These are phyloP conservation scores for Hypsizygus marmoreus DNA, from an alignment of 768 basidiomycete genomes.

Conservation along the genomic window DNA sequence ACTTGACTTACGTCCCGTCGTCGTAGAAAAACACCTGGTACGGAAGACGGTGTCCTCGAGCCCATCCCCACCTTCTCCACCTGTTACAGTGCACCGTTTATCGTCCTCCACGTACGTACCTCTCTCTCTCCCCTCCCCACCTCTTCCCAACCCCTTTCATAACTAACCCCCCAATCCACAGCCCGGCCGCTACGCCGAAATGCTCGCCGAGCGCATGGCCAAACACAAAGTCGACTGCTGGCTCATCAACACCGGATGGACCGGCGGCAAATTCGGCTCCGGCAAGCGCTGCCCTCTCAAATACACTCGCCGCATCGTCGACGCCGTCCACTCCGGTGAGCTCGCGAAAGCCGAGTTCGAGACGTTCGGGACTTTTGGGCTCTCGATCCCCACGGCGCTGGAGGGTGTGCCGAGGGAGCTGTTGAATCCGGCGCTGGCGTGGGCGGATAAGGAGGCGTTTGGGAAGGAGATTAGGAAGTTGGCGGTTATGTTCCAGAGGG, in stretches of 20 bases:
- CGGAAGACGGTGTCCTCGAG: constrained; percentile 96
- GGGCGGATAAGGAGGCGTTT: constrained; percentile 89
- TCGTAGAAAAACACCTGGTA: constrained; percentile 97
- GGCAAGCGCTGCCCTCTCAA: constrained; percentile 97
- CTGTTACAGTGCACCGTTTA: constrained; percentile 99
- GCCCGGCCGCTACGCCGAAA: constrained; percentile 94
- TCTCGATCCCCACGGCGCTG: constrained; percentile 80
- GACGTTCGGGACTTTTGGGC: constrained; percentile 79
- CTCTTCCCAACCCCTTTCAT: not conserved
- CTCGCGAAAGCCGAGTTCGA: constrained; percentile 88
- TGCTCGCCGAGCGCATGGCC: constrained; percentile 95
- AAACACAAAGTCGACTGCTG: constrained; percentile 90
- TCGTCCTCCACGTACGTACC: constrained; percentile 84
- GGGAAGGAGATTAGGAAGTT: constrained; percentile 86
- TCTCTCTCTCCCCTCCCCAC: not conserved
- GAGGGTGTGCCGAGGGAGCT: constrained; percentile 90
- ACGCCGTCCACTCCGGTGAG: constrained; percentile 93
- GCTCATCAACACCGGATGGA: constrained; percentile 99
- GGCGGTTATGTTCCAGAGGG: constrained; percentile 91
- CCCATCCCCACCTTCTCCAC: constrained; percentile 99
- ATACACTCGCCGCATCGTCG: constrained; percentile 94
- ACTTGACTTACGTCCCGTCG: constrained; percentile 21
- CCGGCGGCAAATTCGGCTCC: constrained; percentile 87
- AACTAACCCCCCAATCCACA: constrained; percentile 27
- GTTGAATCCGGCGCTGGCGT: constrained; percentile 85